phyloP scores from a whole-genome alignment of 768 basidiomycete species.

The Lactarius hengduanensis region DNA sequence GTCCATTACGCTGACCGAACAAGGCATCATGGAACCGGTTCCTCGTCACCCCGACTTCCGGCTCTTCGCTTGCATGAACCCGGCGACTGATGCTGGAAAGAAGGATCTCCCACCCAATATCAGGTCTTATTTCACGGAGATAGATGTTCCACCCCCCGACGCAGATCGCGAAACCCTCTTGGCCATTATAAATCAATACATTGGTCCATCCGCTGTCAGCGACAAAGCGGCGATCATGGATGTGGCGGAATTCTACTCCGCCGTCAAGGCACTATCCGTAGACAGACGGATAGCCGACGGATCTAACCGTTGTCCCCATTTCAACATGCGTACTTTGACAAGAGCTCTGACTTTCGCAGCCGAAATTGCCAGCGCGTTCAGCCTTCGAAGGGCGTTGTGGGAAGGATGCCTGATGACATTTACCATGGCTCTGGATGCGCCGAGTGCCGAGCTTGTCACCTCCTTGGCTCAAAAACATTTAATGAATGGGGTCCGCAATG shows the following conservation, averaged over 20 bases:
- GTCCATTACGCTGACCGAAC: slow-evolving; percentile 91
- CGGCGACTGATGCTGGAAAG: slow-evolving; percentile 97
- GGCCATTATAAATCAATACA: slow-evolving; percentile 84
- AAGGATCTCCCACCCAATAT: slow-evolving; percentile 93
- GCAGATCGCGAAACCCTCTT: slow-evolving; percentile 87
- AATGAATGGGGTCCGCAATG: slow-evolving; percentile 75
- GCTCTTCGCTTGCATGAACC: slow-evolving; percentile 99
- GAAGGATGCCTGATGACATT: slow-evolving; percentile 98
- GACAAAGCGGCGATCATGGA: slow-evolving; percentile 89
- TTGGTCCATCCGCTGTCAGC: slow-evolving; percentile 76
- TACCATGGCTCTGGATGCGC: slow-evolving; percentile 85
- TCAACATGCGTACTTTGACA: slow-evolving; percentile 93
- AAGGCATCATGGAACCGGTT: slow-evolving; percentile 86
- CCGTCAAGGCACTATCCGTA: slow-evolving; percentile 73
- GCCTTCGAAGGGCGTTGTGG: slow-evolving; percentile 85
- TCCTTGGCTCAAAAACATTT: slow-evolving; percentile 74
- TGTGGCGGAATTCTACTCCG: slow-evolving; percentile 85
- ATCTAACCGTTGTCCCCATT: slow-evolving; percentile 89
- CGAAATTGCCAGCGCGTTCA: slow-evolving; percentile 72
- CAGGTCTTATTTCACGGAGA: slow-evolving; percentile 89
- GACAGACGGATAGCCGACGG: slow-evolving; percentile 86
- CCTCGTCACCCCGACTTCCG: slow-evolving; percentile 94
- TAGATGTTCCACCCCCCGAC: slow-evolving; percentile 94
- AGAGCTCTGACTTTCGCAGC: slow-evolving; percentile 89
- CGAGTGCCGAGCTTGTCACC: slow-evolving; percentile 65